Base-by-base conservation (phyloP, 2,329 filamentous ascomycete species). In the Xylariaceae sp. region DNA sequence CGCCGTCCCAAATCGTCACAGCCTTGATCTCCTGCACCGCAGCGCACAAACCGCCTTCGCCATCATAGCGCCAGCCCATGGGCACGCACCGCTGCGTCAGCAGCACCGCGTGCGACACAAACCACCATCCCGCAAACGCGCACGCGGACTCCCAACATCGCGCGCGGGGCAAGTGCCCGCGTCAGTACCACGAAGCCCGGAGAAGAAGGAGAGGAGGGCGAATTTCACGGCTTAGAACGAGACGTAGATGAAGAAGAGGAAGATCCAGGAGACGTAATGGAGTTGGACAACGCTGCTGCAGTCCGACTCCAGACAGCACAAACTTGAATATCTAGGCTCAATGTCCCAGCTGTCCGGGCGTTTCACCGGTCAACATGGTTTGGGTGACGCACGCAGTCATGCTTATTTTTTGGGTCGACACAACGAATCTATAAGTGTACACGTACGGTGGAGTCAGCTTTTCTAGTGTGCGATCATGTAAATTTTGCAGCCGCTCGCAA, bases 201-300 rank as follows among this genome's bases (percentile, higher is more conserved):
- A 42, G 40, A 53, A 55, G 29, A 51, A 53, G 17, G 51, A 47
- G 24, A 55, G 48, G 4, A 55, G 49, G 6, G 52, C 44, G 29
- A 55, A 55, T 28, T 55, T 55, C 30, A 51, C 42, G 15, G 52
- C 51, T 51, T 51, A 55, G 3, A 55, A 44, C 26, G 52, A 44
- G 43, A 53, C 47, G 42, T 55, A 55, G 36, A 55, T 52, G 44
- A 52, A 55, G 32, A 44, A 55, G 15, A 55, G 49, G 15, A 51
- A 55, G 18, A 53, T 39, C 52, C 52, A 55, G 1, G 52, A 55
- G 9, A 53, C 45, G 38, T 53, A 53, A 4, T 53, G 51, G 9
- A 55, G 43, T 26, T 55, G 41, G 6, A 45, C 45, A 3, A 51
- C 48, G n/a, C 11, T 49, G 24, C 13, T 24, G 19, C 9, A n/a